phyloP scores from a whole-genome alignment of 1,284 basidiomycete species.

The Tilletia indica region DNA sequence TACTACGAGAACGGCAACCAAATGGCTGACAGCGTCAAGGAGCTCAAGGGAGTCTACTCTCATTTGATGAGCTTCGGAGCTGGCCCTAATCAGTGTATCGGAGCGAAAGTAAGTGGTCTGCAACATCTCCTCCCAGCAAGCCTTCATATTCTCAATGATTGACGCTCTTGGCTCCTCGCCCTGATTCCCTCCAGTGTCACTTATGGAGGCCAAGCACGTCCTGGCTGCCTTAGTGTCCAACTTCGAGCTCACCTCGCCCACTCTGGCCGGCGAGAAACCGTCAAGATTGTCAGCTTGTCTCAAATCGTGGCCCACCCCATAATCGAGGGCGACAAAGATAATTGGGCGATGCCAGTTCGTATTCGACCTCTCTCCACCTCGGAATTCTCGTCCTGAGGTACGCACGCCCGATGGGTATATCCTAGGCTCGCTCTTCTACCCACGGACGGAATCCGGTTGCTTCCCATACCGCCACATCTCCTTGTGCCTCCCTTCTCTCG shows the following conservation, averaged over 20 bases:
- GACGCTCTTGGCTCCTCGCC: too few relatives aligned
- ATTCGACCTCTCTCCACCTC: not conserved
- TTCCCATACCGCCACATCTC: too few relatives aligned
- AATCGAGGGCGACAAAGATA: not conserved
- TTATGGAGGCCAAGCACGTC: not conserved
- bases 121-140: too few relatives aligned
- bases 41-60: slow-evolving; percentile 1
- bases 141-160: too few relatives aligned
- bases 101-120: too few relatives aligned
- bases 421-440: too few relatives aligned
- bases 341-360: not conserved
- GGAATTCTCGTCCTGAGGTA: too few relatives aligned
- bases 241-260: not conserved
- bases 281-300: not conserved
- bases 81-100: not conserved
- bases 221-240: not conserved
- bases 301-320: slow-evolving; percentile 3
- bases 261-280: not conserved
- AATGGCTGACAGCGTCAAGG: slow-evolving; percentile 1
- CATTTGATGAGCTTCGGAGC: not conserved
- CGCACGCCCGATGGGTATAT: too few relatives aligned
- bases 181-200: not conserved
- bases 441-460: too few relatives aligned
- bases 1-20: not conserved
- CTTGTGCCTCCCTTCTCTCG: too few relatives aligned